Evolutionary conservation across 2,329 filamentous ascomycete genomes (phyloP), one percentile per base, ranked within the genome.

Genomic region (Aspergillus candidus): DNA sequence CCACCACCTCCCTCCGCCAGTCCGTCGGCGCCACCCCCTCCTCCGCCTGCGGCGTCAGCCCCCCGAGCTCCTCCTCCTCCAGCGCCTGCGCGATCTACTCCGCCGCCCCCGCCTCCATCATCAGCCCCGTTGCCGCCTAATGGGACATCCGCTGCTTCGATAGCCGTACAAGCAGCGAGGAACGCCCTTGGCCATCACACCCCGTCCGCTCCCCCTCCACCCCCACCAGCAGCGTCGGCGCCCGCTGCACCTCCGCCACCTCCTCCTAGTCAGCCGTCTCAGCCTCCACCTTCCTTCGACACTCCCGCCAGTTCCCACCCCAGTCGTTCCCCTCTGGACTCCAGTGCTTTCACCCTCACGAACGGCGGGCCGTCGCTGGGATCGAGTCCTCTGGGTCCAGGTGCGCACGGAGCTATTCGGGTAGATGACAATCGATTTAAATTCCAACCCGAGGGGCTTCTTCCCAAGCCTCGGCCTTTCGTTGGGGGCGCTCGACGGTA

Each of bases 381-480:
- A 36, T 52, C 55, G 44, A 55, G 53, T 35, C 43, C 59, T 41
- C 45, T 57, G 29, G 53, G 55, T 55, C 27, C 60, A 35, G 52
- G 53, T 41, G 44, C 47, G 49, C 49, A 56, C 32, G 60, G 62
- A 15, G 39, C 51, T 6, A 69, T 82, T 45, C 68, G 78, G 10
- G 81, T 95, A 39, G 79, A 88, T 50, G 93, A 97, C 65, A 66
- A 75, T 42, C 77, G 91, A 54, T 98, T 89, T 82, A 85, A 83
- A 52, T 98, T 96, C 61, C 85, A 91, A 56, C 79, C 84, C 37
- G 91, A 96, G 57, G 78, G 76, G 31, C 76, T 86, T 55, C 75
- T 97, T 37, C 91, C 93, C 0, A 91, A 89, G 56, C 91, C 91
- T 15, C 77, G 91, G 58, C 82, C 86, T 2, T 96, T 94, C 60